phyloP scores from a whole-genome alignment of 1,284 basidiomycete species.

The Farysia itapuensis region DNA sequence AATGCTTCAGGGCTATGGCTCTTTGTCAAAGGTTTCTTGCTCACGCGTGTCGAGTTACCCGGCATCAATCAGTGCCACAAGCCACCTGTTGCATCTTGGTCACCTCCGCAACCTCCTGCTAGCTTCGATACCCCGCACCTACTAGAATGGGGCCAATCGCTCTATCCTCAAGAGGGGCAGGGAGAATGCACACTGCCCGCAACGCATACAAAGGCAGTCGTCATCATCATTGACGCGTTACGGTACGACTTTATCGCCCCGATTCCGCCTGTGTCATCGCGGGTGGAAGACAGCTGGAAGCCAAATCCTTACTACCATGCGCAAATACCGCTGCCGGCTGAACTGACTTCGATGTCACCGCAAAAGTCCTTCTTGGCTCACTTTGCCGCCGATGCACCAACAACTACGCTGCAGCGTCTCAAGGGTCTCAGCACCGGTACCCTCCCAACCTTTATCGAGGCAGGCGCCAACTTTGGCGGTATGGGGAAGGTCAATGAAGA shows the following conservation, averaged over 20 bases:
- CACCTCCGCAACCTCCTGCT: conserved; percentile 16
- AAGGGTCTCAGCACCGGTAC: conserved; percentile 95
- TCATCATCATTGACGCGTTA: conserved; percentile 88
- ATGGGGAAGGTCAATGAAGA: conserved; percentile 73
- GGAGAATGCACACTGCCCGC: conserved; percentile 49
- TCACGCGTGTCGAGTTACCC: conserved; percentile 46
- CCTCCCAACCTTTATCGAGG: conserved; percentile 91
- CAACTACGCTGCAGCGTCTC: conserved; percentile 89
- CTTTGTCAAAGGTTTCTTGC: conserved; percentile 55
- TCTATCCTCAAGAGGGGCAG: conserved; percentile 8
- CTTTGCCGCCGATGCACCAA: conserved; percentile 89
- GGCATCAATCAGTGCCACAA: conserved; percentile 9
- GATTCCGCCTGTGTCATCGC: conserved; percentile 64
- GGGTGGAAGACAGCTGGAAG: conserved; percentile 6
- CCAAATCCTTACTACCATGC: conserved; percentile 72
- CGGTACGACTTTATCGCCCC: conserved; percentile 91
- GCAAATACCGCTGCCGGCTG: conserved; percentile 74
- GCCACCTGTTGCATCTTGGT: conserved; percentile 1
- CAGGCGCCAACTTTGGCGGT: conserved; percentile 85
- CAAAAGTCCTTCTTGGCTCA: conserved; percentile 81
- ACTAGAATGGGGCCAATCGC: conserved; percentile 27
- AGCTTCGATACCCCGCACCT: conserved; percentile 13
- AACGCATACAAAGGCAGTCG: conserved; percentile 66
- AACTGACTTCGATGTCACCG: conserved; percentile 70
- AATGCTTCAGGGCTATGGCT: conserved; percentile 42